A percentile compares a stretch with the other conserved stretches of the same genome.
Conservation (phyloP, 169 alveolate species). For the Plasmodium coatneyi region DNA sequence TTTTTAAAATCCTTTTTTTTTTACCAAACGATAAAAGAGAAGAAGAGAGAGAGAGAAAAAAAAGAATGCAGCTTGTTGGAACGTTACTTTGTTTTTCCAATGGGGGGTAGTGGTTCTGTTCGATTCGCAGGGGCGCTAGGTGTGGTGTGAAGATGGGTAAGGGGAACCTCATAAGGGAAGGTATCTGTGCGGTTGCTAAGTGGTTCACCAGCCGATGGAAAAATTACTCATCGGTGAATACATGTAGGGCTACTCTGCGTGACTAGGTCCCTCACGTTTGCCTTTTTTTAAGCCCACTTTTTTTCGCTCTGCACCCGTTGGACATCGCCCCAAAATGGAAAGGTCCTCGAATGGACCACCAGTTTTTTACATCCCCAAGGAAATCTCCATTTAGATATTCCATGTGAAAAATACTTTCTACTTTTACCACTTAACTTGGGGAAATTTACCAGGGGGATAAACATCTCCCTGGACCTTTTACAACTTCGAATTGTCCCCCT, state of each 20-base stretch:
- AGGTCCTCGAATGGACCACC: neutral
- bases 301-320: neutral
- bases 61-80: neutral
- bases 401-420: neutral
- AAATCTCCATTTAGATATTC: neutral
- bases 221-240: neutral
- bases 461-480: neutral
- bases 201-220: neutral
- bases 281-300: neutral
- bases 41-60: neutral
- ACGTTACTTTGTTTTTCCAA: neutral
- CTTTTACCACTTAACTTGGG: neutral
- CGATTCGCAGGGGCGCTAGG: neutral
- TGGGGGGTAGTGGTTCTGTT: neutral
- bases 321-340: neutral
- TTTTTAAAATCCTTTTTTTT: neutral
- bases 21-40: neutral
- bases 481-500: neutral
- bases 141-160: neutral
- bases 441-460: neutral
- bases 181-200: neutral
- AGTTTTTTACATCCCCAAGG: neutral
- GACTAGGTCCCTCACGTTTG: neutral
- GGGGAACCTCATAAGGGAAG: neutral
- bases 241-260: neutral